Conservation (phyloP, 2,329 filamentous ascomycete genomes). For the Neofusicoccum kwambonambiense region DNA sequence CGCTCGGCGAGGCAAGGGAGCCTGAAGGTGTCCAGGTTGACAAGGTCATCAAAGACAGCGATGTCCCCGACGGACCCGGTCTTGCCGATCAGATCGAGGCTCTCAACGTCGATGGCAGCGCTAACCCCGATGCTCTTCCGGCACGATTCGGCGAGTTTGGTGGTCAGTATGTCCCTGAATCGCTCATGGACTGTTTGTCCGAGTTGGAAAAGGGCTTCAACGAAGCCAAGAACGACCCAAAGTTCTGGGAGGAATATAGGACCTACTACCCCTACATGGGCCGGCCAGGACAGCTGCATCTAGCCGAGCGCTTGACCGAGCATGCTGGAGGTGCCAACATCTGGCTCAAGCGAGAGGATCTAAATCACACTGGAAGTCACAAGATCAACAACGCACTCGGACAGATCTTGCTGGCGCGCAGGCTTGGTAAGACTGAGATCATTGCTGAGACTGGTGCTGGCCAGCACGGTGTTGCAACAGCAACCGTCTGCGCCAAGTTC, state of each 20-base stretch:
- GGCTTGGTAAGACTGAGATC: conserved; percentile 92
- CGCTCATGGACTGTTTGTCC: conserved; percentile 92
- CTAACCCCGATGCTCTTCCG: conserved; percentile 60
- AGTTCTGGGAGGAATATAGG: conserved; percentile 96
- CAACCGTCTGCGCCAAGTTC: conserved; percentile 96
- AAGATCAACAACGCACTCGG: conserved; percentile 99
- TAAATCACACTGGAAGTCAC: conserved; percentile 97
- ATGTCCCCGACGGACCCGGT: conserved; percentile 58
- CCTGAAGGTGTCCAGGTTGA: conserved; percentile 66
- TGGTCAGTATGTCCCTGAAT: conserved; percentile 96
- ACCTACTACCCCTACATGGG: conserved; percentile 98
- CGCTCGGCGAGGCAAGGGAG: conserved; percentile 61
- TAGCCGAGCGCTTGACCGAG: conserved; percentile 84
- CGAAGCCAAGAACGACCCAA: conserved; percentile 77
- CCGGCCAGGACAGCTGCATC: conserved; percentile 84
- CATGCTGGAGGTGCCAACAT: conserved; percentile 90
- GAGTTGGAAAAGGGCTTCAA: conserved; percentile 92
- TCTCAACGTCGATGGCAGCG: conserved; percentile 62
- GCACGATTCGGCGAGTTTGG: conserved; percentile 93
- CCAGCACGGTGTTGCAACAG: conserved; percentile 96
- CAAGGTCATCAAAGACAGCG: conserved; percentile 62
- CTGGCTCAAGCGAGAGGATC: conserved; percentile 95
- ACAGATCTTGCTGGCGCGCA: conserved; percentile 80
- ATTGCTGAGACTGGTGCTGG: conserved; percentile 97
- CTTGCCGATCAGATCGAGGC: conserved; percentile 83